A percentile compares a stretch with the other conserved stretches of the same genome.
Evolutionary conservation across 345 rosid genomes (phyloP).

Genomic region (Excoecaria agallocha): DNA sequence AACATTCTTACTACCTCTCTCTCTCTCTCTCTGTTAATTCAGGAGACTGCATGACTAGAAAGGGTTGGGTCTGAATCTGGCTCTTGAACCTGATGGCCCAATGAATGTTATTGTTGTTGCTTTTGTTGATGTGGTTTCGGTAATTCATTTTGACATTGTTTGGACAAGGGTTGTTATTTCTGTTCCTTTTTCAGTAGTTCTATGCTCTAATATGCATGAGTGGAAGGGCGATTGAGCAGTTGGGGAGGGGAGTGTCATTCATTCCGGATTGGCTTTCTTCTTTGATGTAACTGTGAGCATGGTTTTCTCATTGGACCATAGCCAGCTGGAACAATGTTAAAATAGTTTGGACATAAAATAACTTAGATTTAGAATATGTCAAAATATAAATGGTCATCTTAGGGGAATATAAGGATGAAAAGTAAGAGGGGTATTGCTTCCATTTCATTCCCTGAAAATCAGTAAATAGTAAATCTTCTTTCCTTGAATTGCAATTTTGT

Average conservation of each 20-base stretch:
- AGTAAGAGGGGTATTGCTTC: neutral
- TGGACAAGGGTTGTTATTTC: neutral
- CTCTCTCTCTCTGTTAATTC: neutral
- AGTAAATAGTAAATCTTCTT: neutral
- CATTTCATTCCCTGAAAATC: neutral
- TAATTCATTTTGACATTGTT: neutral
- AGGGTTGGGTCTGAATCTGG: neutral
- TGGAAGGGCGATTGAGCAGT: neutral
- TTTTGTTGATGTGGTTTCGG: neutral
- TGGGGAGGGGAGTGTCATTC: neutral
- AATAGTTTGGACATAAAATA: neutral
- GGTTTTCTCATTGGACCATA: neutral
- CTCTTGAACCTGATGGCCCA: neutral
- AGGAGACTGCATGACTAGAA: neutral
- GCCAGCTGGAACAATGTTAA: neutral
- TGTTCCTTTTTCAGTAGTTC: neutral
- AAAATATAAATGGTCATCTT: neutral
- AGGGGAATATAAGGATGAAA: neutral
- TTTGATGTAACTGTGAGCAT: neutral
- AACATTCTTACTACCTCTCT: neutral
- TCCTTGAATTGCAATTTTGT: neutral
- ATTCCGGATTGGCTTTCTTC: neutral
- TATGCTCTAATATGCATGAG: neutral
- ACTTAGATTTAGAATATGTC: neutral
- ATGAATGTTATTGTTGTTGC: neutral